These are phyloP conservation scores for Syncephalastrum racemosum DNA, from an alignment of 371 early-diverging fungal genomes.

Conservation along the genomic window DNA sequence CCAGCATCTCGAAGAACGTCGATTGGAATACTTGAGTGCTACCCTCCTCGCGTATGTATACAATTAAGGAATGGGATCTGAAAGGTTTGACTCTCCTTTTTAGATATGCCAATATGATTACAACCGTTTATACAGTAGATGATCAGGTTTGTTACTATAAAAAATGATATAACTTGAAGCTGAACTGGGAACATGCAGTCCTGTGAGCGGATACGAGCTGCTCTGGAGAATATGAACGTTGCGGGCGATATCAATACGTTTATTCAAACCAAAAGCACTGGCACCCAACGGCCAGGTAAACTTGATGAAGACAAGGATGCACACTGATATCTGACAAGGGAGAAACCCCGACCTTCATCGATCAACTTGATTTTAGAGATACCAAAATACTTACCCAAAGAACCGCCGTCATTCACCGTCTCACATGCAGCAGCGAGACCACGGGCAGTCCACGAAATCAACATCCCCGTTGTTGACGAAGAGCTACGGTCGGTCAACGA, in stretches of 20 bases:
- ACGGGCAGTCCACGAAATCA: slow-evolving; percentile 19
- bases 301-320: no score
- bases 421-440: slow-evolving; percentile 3
- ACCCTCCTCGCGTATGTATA: slow-evolving; percentile 23
- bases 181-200: slow-evolving; percentile 3
- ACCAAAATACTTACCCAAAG: no score
- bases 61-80: background rate
- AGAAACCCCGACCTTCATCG: background rate
- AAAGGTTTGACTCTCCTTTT: background rate
- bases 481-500: slow-evolving; percentile 27
- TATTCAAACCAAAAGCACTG: slow-evolving; percentile 16
- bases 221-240: slow-evolving; percentile 15
- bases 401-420: background rate
- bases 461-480: slow-evolving; percentile 27
- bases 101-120: slow-evolving; percentile 30
- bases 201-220: slow-evolving; percentile 21
- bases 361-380: background rate
- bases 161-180: background rate
- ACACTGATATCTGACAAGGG: background rate
- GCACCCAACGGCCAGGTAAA: slow-evolving; percentile 18
- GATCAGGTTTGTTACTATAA: slow-evolving; percentile 20
- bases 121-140: slow-evolving; percentile 23
- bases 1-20: slow-evolving; percentile 20
- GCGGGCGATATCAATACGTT: slow-evolving; percentile 15
- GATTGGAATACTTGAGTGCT: slow-evolving; percentile 17